Evolutionary conservation across 257 asterid genomes (phyloP).

Genomic region (Anisodus tanguticus): DNA sequence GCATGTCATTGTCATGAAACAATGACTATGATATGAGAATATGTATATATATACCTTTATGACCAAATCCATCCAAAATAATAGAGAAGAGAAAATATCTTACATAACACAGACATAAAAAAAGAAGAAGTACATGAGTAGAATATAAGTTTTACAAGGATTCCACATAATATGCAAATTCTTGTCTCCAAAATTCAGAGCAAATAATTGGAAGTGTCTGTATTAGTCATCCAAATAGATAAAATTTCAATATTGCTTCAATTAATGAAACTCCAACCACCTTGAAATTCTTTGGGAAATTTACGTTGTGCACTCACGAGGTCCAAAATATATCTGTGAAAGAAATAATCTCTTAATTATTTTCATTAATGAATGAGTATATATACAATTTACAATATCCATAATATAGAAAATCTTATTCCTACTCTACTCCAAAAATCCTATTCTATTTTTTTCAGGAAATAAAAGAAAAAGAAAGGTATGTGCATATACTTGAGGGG

Average conservation of each 20-base stretch:
- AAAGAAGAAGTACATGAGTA: background rate
- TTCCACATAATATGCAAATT: background rate
- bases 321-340: background rate
- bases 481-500: no score
- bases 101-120: background rate
- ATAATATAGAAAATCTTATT: no score
- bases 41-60: background rate
- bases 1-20: slow-evolving; percentile 8
- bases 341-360: no score
- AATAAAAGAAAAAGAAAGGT: no score
- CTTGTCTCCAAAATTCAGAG: background rate
- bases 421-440: no score
- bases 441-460: no score
- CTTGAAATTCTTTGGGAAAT: background rate
- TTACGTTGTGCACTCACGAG: background rate
- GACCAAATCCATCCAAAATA: background rate
- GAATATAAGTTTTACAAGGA: background rate
- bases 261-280: background rate
- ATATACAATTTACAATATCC: no score
- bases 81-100: background rate
- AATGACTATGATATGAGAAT: background rate
- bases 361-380: no score
- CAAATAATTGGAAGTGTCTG: background rate
- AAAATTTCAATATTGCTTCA: background rate
- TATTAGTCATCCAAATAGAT: background rate